Evolutionary conservation across 1,139 yeast species (phyloP).

Genomic region (Scheffersomyces segobiensis): DNA sequence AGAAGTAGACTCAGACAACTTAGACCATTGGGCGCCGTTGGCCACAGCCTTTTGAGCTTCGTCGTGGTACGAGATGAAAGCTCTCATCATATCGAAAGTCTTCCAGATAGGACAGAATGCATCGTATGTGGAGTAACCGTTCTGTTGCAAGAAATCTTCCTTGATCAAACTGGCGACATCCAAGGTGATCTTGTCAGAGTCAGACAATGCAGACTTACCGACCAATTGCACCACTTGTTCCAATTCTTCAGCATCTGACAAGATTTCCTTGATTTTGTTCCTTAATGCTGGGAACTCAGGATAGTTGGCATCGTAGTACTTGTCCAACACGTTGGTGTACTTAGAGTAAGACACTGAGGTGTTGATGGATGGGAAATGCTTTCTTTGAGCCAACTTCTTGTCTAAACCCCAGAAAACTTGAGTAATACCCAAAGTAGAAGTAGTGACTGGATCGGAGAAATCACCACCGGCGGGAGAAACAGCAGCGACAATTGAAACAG

Average conservation of each 20-base stretch:
- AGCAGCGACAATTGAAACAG: conserved; percentile 98
- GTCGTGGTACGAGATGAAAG: conserved; percentile 85
- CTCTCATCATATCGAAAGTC: conserved; percentile 97
- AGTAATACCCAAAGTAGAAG: conserved; percentile 96
- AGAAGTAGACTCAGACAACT: conserved; percentile 80
- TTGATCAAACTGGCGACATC: conserved; percentile 90
- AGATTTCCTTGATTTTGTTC: conserved; percentile 88
- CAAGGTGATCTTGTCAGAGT: conserved; percentile 91
- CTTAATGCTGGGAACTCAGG: conserved; percentile 92
- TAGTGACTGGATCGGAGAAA: conserved; percentile 99
- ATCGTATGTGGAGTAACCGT: conserved; percentile 97
- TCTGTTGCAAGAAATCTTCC: conserved; percentile 98
- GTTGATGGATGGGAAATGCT: conserved; percentile 98
- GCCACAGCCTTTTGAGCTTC: conserved; percentile 98
- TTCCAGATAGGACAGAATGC: conserved; percentile 99
- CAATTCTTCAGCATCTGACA: conserved; percentile 95
- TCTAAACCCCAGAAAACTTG: conserved; percentile 99
- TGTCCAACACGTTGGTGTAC: conserved; percentile 83
- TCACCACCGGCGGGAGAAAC: conserved; percentile 99
- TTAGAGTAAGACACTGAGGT: conserved; percentile 95
- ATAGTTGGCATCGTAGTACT: conserved; percentile 80
- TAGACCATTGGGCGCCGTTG: conserved; percentile 93
- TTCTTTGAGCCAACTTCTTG: conserved; percentile 98
- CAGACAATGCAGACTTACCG: conserved; percentile 97
- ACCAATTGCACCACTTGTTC: conserved; percentile 99